Percentiles rank a stretch among this genome's conserved stretches.
Evolutionary conservation across 345 rosid genomes (phyloP).

Genomic region (Adansonia digitata): DNA sequence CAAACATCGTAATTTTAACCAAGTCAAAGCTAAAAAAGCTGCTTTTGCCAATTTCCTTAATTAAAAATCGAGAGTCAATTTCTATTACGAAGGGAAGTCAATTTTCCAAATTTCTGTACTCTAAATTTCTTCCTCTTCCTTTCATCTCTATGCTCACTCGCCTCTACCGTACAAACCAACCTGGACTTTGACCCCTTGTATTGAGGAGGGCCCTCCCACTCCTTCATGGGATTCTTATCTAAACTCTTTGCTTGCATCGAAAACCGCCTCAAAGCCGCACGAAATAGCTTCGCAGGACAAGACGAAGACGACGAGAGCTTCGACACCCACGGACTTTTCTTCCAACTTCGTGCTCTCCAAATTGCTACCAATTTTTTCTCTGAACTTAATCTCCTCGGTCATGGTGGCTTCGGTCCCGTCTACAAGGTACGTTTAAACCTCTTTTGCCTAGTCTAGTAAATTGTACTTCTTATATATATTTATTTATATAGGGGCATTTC

Average conservation of each 20-base stretch:
- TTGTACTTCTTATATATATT: too few species aligned
- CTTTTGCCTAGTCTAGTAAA: too few species aligned
- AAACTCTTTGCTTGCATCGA: constrained; percentile 2
- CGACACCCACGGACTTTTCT: constrained; percentile 50
- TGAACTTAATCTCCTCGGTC: constrained; percentile 70
- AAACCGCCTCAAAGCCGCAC: neutral
- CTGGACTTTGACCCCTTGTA: neutral
- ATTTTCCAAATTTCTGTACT: too few species aligned
- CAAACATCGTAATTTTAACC: too few species aligned
- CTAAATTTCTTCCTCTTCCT: too few species aligned
- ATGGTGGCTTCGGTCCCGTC: constrained; percentile 93
- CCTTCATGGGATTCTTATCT: constrained; percentile 1
- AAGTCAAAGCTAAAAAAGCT: too few species aligned
- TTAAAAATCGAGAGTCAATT: too few species aligned
- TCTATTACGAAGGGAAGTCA: too few species aligned
- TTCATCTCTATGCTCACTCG: neutral
- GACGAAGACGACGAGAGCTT: constrained; percentile 19
- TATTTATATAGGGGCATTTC: too few species aligned
- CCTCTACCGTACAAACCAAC: neutral
- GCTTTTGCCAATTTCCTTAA: too few species aligned
- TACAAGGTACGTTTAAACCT: constrained; percentile 60
- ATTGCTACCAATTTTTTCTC: constrained; percentile 74
- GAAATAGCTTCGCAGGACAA: neutral
- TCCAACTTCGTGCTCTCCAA: constrained; percentile 52
- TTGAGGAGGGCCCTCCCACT: neutral